phyloP scores from a whole-genome alignment of 176 grass and related monocot species.

The Aegilops umbellulata region DNA sequence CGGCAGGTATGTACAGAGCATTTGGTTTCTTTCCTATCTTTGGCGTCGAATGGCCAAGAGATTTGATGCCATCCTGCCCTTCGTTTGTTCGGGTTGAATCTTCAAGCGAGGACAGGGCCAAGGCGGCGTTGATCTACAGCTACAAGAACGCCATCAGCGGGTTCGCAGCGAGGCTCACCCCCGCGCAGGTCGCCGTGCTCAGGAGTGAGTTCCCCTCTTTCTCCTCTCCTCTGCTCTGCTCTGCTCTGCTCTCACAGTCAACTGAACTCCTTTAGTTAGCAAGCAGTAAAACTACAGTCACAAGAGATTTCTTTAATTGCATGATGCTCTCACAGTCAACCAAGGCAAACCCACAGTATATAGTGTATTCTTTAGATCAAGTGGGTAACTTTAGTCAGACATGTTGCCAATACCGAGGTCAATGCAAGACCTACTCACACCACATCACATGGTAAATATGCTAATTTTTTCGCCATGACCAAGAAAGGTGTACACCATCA shows the following conservation, averaged over 20 bases:
- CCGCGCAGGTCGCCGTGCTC: constrained; percentile 44
- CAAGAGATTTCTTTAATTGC: no score
- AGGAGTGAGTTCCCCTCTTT: constrained; percentile 40
- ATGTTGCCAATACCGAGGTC: constrained; percentile 40
- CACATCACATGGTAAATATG: neutral
- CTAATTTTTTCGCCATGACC: neutral
- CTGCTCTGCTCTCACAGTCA: neutral
- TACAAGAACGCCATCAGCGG: constrained; percentile 50
- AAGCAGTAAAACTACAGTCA: no score
- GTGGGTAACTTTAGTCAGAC: constrained; percentile 5
- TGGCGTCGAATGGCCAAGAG: neutral
- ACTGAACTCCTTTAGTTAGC: neutral
- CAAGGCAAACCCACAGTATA: no score
- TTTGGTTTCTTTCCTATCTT: neutral
- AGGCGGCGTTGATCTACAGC: constrained; percentile 60
- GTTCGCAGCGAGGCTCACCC: constrained; percentile 75
- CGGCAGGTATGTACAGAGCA: constrained; percentile 28
- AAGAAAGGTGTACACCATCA: neutral
- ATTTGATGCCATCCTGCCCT: neutral
- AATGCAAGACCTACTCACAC: neutral
- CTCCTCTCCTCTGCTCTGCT: neutral
- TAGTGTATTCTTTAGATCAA: neutral
- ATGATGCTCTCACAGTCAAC: neutral
- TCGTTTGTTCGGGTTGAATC: neutral
- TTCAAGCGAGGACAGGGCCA: constrained; percentile 55